Percentiles rank a stretch among this genome's conserved stretches.
These are phyloP conservation scores for Candida suzukii DNA, from an alignment of 805 yeast genomes.

Conservation along the genomic window DNA sequence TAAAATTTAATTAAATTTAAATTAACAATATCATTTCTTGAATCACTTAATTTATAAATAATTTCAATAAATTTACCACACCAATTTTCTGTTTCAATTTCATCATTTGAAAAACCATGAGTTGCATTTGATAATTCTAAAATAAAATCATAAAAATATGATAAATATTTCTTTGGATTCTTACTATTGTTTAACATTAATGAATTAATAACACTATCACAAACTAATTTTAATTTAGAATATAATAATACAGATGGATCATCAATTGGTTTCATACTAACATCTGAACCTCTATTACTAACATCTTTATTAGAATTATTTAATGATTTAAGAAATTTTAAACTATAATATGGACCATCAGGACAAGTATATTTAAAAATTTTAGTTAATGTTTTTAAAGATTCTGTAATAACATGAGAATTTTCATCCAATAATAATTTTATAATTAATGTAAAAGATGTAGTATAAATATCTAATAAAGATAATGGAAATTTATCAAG, in stretches of 20 bases:
- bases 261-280: slow-evolving; percentile 25
- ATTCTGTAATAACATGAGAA: slow-evolving; percentile 43
- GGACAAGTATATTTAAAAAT: slow-evolving; percentile 28
- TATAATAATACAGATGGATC: slow-evolving; percentile 20
- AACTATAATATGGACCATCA: slow-evolving; percentile 25
- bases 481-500: slow-evolving; percentile 29
- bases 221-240: slow-evolving; percentile 7
- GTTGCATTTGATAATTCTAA: slow-evolving; percentile 19
- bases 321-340: slow-evolving; percentile 18
- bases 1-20: slow-evolving; percentile 30
- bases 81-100: slow-evolving; percentile 7
- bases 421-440: slow-evolving; percentile 32
- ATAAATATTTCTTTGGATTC: slow-evolving; percentile 5
- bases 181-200: slow-evolving; percentile 8
- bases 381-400: slow-evolving; percentile 35
- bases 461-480: slow-evolving; percentile 28
- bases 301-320: slow-evolving; percentile 9
- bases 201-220: slow-evolving; percentile 10
- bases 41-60: slow-evolving; percentile 13
- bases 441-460: slow-evolving; percentile 26
- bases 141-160: slow-evolving; percentile 17
- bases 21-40: slow-evolving; percentile 17
- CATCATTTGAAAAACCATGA: slow-evolving; percentile 20
- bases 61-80: slow-evolving; percentile 9
- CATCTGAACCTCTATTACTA: slow-evolving; percentile 27